Evolutionary conservation across 352 stramenopile genomes (phyloP).

Genomic region (Globisporangium camurandrum): DNA sequence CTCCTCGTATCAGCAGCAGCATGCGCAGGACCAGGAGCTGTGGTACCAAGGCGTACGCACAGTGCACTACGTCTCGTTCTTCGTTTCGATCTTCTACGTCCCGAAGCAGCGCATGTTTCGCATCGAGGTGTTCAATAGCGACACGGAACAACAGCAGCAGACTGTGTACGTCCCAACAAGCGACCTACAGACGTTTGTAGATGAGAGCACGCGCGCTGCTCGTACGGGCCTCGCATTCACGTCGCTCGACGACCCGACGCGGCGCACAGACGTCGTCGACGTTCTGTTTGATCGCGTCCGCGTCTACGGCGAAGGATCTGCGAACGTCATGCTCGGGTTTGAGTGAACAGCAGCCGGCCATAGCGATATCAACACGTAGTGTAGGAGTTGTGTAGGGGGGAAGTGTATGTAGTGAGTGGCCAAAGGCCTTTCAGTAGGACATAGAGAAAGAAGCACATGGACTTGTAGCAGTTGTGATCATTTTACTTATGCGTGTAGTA

Average conservation of each 20-base stretch:
- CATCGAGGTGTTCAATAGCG: constrained; percentile 74
- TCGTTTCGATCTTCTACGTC: constrained; percentile 64
- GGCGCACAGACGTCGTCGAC: constrained; percentile 37
- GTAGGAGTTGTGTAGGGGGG: neutral
- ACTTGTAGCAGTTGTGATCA: too few relatives aligned
- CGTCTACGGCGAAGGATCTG: constrained; percentile 41
- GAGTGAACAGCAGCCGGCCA: too few relatives aligned
- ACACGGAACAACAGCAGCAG: constrained; percentile 71
- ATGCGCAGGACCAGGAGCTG: constrained; percentile 37
- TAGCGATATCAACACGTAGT: too few relatives aligned
- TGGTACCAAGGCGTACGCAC: constrained; percentile 67
- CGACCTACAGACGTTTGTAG: constrained; percentile 52
- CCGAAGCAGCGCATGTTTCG: constrained; percentile 56
- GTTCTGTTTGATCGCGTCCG: constrained; percentile 55
- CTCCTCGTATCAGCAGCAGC: neutral
- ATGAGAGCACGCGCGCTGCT: constrained; percentile 32
- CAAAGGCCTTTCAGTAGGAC: too few relatives aligned
- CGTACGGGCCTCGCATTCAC: constrained; percentile 8
- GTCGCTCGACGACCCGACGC: constrained; percentile 18
- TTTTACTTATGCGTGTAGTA: too few relatives aligned
- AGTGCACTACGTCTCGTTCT: constrained; percentile 57
- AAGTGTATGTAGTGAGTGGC: too few relatives aligned
- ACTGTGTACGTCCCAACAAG: constrained; percentile 61
- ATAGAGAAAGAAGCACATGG: too few relatives aligned
- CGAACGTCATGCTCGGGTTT: constrained; percentile 54